Conservation (phyloP, 768 basidiomycete genomes). For the Phaeolepiota aurea region DNA sequence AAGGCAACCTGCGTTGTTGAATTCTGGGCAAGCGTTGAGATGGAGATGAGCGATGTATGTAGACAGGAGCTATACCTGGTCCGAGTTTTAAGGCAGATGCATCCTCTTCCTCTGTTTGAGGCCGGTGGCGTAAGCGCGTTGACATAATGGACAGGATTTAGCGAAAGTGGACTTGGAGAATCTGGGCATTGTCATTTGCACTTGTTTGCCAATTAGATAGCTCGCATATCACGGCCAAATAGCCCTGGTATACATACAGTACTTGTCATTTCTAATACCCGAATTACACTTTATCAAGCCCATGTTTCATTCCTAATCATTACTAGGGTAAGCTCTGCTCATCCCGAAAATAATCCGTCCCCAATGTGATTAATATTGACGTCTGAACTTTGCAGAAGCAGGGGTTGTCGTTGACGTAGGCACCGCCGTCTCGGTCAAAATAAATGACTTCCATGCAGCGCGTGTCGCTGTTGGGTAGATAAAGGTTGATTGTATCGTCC, state of each 20-base stretch:
- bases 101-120: constrained; percentile 73
- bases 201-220: no score
- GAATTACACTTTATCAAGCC: no score
- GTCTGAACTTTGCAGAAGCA: background rate
- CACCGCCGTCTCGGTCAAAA: constrained; percentile 28
- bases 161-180: no score
- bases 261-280: no score
- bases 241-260: no score
- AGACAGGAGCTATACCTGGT: constrained; percentile 34
- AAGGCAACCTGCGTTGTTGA: constrained; percentile 86
- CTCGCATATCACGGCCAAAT: no score
- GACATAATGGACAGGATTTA: constrained; percentile 44
- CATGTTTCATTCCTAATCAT: no score
- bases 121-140: constrained; percentile 58
- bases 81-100: constrained; percentile 80
- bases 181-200: no score
- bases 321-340: no score
- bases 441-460: constrained; percentile 46
- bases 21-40: constrained; percentile 39
- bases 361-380: no score
- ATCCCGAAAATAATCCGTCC: no score
- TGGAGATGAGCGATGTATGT: background rate
- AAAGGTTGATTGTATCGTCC: constrained; percentile 42
- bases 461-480: constrained; percentile 47
- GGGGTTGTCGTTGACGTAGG: constrained; percentile 7